Percentiles rank a stretch among this genome's conserved stretches.
These are phyloP conservation scores for Ophiocordyceps camponoti-floridani DNA, from an alignment of 2,329 filamentous ascomycete species.

Conservation along the genomic window DNA sequence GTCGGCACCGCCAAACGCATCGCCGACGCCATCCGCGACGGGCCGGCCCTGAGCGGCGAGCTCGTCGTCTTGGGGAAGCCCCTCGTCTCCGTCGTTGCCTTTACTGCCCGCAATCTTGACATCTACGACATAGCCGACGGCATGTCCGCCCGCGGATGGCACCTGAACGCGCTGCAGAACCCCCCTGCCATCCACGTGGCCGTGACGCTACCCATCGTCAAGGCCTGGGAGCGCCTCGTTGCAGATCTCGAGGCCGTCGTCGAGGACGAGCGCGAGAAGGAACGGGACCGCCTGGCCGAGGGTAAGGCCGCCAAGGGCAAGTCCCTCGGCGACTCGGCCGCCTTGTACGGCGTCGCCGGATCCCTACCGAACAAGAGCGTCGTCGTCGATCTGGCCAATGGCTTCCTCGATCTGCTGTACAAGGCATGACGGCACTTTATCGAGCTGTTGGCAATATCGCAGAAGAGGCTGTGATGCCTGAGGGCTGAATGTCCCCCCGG, in stretches of 20 bases:
- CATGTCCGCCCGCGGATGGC: slow-evolving; percentile 77
- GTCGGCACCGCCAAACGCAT: slow-evolving; percentile 77
- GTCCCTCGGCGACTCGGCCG: slow-evolving; percentile 62
- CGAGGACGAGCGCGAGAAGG: slow-evolving; percentile 64
- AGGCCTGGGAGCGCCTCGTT: slow-evolving; percentile 64
- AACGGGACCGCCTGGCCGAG: slow-evolving; percentile 51
- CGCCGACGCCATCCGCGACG: slow-evolving; percentile 51
- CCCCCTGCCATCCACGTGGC: slow-evolving; percentile 89
- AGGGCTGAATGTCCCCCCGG: too few relatives aligned
- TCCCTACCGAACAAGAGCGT: slow-evolving; percentile 92
- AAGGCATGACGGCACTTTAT: slow-evolving; percentile 40
- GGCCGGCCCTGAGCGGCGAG: slow-evolving; percentile 50
- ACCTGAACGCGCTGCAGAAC: slow-evolving; percentile 83
- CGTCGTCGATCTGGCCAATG: slow-evolving; percentile 74
- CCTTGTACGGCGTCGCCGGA: slow-evolving; percentile 87
- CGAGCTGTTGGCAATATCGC: background rate
- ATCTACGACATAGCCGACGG: slow-evolving; percentile 89
- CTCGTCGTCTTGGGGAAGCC: slow-evolving; percentile 70
- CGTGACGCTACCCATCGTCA: slow-evolving; percentile 72
- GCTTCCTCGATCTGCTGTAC: slow-evolving; percentile 85
- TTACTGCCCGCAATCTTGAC: slow-evolving; percentile 66
- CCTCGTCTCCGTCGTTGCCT: slow-evolving; percentile 79
- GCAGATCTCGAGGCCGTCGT: slow-evolving; percentile 50
- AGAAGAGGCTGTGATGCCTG: too few relatives aligned
- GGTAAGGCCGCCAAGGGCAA: slow-evolving; percentile 48